Base-by-base conservation (phyloP, 495 filamentous ascomycete genomes). In the Aeminium ludgeri region DNA sequence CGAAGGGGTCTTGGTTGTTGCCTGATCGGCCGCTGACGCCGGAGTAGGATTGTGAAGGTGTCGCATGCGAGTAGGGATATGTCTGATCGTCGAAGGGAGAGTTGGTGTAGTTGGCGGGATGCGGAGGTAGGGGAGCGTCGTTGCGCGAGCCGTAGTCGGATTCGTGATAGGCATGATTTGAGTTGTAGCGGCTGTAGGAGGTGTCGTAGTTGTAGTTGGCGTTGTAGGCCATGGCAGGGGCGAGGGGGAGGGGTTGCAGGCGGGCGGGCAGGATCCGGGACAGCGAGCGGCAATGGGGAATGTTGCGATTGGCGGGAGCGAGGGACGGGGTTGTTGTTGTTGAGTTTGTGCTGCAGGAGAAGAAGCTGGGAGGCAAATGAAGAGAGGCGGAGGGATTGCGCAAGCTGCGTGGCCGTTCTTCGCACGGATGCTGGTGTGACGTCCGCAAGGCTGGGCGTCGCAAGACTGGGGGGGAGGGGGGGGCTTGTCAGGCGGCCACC, bases 151-250 rank as follows among this genome's bases (percentile, higher is more conserved):
- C 43, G 32, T 54, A 53, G 43, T 25, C 23, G 53, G 40, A 45
- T 52, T 28, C 33, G 32, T 55, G 55, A 48, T 55, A 45, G 40
- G 49, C 55, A 33, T 50, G 54, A 51, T 48, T 23, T 15, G 34
- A 15, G 13, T 38, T 19, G 19, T 15, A 29, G 8, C 13, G 54
- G 28, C 30, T 3, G 38, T 39, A 48, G 70, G 63, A 43, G 63
- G 64, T 19, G 19, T 15, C n/a, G 8, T 25, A 53, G 30, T 31
- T 13, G 38, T 39, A 48, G 70, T 64, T 41, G 63, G 64, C 77
- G 66, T 85, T 81, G 45, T 82, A 70, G 38, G 84, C 79, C 84
- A 91, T 93, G 54, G 34, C 72, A 58, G 51, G 18, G 8, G 36
- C 12, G 7, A n/a, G 36, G 36, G 17, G 23, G 3, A 13, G 34